These are phyloP conservation scores for Fusarium circinatum DNA, from an alignment of 2,329 filamentous ascomycete genomes.

Conservation along the genomic window DNA sequence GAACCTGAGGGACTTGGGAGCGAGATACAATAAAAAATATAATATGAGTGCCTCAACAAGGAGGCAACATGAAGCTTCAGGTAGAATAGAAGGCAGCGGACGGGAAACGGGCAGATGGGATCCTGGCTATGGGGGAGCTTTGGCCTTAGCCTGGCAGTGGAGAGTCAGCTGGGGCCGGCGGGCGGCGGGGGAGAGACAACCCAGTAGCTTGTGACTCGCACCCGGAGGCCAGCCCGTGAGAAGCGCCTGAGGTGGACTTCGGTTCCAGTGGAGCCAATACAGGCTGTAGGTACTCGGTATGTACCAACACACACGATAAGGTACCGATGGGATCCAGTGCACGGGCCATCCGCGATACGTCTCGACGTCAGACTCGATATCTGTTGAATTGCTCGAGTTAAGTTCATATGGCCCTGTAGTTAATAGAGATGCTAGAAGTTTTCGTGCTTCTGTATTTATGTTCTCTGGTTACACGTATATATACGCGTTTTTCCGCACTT, in stretches of 20 bases:
- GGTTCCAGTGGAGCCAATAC: constrained; percentile 17
- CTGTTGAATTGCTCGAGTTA: constrained; percentile 4
- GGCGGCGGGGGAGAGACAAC: constrained; percentile 12
- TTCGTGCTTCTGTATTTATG: background rate
- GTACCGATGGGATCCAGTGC: background rate
- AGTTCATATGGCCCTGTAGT: background rate
- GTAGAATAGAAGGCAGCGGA: constrained; percentile 12
- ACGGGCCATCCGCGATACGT: constrained; percentile 24
- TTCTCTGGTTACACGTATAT: background rate
- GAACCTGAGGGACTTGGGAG: background rate
- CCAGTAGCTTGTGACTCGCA: constrained; percentile 33
- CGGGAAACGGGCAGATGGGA: constrained; percentile 8
- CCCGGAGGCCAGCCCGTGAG: background rate
- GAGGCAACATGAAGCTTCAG: constrained; percentile 23
- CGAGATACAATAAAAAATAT: background rate
- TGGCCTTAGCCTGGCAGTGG: constrained; percentile 6
- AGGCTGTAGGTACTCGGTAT: background rate
- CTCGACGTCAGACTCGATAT: constrained; percentile 9
- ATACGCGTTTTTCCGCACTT: background rate
- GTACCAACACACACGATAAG: constrained; percentile 12
- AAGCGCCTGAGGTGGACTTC: constrained; percentile 11
- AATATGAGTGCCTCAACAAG: constrained; percentile 4
- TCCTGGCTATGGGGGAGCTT: constrained; percentile 7
- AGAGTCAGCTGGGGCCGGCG: constrained; percentile 38
- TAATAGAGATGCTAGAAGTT: background rate